phyloP scores from a whole-genome alignment of 305 asterid species.

The Fraxinus sp. region DNA sequence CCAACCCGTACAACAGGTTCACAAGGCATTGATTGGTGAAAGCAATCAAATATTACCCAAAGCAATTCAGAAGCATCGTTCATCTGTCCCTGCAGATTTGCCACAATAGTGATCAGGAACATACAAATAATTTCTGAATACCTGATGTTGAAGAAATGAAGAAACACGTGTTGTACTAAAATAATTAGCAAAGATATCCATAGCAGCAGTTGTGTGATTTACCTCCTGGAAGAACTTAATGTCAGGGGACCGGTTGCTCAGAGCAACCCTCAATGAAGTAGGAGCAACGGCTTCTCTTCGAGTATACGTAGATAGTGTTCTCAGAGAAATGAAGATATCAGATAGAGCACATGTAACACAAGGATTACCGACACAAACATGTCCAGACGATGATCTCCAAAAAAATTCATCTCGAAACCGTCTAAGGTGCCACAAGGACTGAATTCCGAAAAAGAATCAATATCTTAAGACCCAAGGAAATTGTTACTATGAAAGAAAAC shows the following conservation, averaged over 20 bases:
- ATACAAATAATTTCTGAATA: neutral
- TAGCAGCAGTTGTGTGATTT: constrained; percentile 25
- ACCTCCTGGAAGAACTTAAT: constrained; percentile 93
- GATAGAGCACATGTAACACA: constrained; percentile 88
- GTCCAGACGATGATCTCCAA: constrained; percentile 63
- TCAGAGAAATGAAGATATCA: constrained; percentile 78
- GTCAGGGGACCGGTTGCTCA: constrained; percentile 85
- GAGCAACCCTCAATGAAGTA: constrained; percentile 82
- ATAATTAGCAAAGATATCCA: neutral
- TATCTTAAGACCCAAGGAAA: constrained; percentile 21
- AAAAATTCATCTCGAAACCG: constrained; percentile 81
- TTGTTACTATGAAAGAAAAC: constrained; percentile 16
- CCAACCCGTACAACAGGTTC: constrained; percentile 27
- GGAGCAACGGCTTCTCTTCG: constrained; percentile 81
- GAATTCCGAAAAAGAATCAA: constrained; percentile 30
- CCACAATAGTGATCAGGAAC: constrained; percentile 2
- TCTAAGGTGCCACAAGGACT: constrained; percentile 91
- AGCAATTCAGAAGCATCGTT: constrained; percentile 94
- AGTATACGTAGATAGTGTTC: constrained; percentile 49
- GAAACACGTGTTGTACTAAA: neutral
- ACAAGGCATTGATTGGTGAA: constrained; percentile 69
- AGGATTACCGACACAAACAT: constrained; percentile 88
- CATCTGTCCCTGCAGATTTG: constrained; percentile 84
- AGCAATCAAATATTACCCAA: constrained; percentile 79
- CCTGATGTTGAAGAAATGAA: neutral